Evolutionary conservation across 441 rosid species (phyloP), one percentile per base, ranked within the genome.

Genomic region (Iberis amara): DNA sequence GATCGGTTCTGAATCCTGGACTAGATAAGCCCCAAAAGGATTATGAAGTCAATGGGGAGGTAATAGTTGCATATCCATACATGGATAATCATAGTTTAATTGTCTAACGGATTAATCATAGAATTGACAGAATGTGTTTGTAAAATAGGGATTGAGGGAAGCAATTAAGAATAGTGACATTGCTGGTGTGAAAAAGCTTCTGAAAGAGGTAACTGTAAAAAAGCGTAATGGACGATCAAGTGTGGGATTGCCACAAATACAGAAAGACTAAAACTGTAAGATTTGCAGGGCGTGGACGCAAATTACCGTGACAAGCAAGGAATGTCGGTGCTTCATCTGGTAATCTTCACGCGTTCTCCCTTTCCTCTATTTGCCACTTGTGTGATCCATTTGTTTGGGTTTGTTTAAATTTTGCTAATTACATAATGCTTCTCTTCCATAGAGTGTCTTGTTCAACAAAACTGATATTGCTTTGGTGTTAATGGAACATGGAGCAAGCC

Each of bases 251-350:
- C 21, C 21, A 18, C 13, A 37, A 41, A 38, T 7, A 23, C 11
- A 44, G 21, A 15, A 26, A 45, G 39, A 32, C 33, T 66, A 61
- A 57, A 37, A 23, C 51, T 50, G 40, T 59, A n/a, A 28, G 62
- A 40, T 31, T 65, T 64, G 39, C 79, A 84, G 98, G 96, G 94
- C 9, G 88, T 89, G 51, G 88, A 86, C 65, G 88, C 98, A 69
- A 92, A 92, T 73, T 89, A 84, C 65, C 80, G n/a, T 26, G 98
- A 92, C 76, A 86, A 64, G 68, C 96, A 89, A 68, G 91, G 96
- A 65, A 68, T 82, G 82, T 82, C 98, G 48, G 71, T 92, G 74
- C 86, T 89, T 42, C 97, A 89, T 72, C 62, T 89, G 84, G 97
- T 89, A 73, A 43, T 11, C 9, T 4, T 33, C 32, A 0, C 7